Evolutionary conservation across 306 rosid genomes (phyloP), one percentile per base, ranked within the genome.

Genomic region (Luffa aegyptiaca): DNA sequence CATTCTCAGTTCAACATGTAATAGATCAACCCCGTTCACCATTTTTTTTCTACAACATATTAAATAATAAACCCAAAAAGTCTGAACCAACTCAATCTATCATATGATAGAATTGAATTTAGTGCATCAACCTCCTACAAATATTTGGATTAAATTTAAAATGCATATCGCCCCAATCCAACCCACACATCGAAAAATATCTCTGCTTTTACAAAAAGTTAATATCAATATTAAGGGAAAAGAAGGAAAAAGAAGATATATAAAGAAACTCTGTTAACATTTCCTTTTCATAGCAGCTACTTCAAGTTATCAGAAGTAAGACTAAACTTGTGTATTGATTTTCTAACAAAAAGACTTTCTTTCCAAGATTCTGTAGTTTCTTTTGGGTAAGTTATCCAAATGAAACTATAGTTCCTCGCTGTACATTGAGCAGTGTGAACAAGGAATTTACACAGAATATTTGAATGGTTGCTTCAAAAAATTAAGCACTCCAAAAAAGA

Each of bases 401-500:
- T 53, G 64, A 17, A 39, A 70, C 31, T 74, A 51, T 17, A 74
- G 26, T 52, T 52, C 48, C 31, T 75, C 18, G 5, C 79, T 75
- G 12, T 75, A 75, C 79, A 75, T 74, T 33, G 62, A 74, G 62
- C 45, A 51, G 44, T 51, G 21, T 26, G 51, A 68, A 48, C 56
- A 73, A 73, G 26, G 11, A 75, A 75, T 75, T 52, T 53, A 75
- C 64, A 71, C 57, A 71, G 51, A 70, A 51, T 53, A 41, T 52
- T 18, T 51, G 42, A 51, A 52, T 52, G 79, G 49, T 49, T 75
- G 49, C 79, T 75, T 75, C 63, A 75, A 75, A 75, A 52, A 16
- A 48, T 49, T 33, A 74, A 31, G 78, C 78, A 51, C 78, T 74
- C 78, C 78, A 74, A 49, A 74, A 51, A 74, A 74, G 12, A 74